Conservation (phyloP, 805 yeast species). For the Kodamaea fukazawae region DNA sequence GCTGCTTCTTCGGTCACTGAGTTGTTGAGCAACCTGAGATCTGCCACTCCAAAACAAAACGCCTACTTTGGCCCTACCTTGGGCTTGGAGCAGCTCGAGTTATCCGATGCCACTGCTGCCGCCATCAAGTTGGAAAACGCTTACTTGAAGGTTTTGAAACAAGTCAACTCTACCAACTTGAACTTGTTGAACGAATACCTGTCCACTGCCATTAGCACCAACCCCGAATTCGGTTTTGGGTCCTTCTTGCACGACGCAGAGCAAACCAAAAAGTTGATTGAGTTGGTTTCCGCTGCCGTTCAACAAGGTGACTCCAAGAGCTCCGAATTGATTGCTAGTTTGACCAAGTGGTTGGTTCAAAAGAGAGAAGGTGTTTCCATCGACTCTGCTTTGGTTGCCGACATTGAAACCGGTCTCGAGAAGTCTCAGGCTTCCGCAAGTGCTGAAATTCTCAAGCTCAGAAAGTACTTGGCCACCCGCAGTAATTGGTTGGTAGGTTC, state of each 20-base stretch:
- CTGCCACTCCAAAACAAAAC: conserved; percentile 58
- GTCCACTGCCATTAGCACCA: conserved; percentile 36
- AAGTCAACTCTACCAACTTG: conserved; percentile 57
- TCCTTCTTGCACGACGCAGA: conserved; percentile 58
- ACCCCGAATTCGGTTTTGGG: conserved; percentile 90
- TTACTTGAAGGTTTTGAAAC: conserved; percentile 70
- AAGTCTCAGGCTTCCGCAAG: conserved; percentile 41
- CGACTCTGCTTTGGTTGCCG: conserved; percentile 22
- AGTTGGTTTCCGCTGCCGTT: conserved; percentile 45
- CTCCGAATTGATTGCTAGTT: conserved; percentile 48
- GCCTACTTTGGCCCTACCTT: conserved; percentile 52
- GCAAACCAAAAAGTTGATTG: conserved; percentile 44
- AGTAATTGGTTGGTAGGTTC: conserved; percentile 88
- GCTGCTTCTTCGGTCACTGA: conserved; percentile 33
- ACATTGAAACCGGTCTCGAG: conserved; percentile 37
- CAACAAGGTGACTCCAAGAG: conserved; percentile 46
- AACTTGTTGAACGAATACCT: conserved; percentile 59
- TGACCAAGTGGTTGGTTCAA: conserved; percentile 70
- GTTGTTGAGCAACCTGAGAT: conserved; percentile 50
- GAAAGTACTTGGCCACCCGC: conserved; percentile 45
- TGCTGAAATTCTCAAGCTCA: conserved; percentile 43
- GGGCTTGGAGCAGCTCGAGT: background rate
- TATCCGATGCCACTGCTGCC: conserved; percentile 38
- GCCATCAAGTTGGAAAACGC: conserved; percentile 66
- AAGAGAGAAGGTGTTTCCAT: conserved; percentile 37